phyloP scores from a whole-genome alignment of 495 filamentous ascomycete species.

The Amphirosellinia nigrospora region DNA sequence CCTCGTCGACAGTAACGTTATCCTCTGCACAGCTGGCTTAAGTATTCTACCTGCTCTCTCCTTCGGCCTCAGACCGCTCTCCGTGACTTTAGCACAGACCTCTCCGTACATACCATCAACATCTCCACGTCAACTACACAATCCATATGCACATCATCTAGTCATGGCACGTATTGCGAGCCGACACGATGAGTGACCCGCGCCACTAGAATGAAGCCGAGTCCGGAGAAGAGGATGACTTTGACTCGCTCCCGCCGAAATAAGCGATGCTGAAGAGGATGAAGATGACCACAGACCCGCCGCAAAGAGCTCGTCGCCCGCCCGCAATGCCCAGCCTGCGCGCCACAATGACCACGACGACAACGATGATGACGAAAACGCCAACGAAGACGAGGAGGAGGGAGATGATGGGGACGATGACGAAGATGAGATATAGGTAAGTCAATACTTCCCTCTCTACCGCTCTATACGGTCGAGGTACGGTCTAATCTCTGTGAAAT shows the following conservation, averaged over 20 bases:
- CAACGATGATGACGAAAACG: slow-evolving; percentile 30
- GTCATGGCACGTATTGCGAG: not conserved
- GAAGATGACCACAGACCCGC: slow-evolving; percentile 34
- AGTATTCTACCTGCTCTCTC: too few relatives aligned
- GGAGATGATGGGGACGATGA: slow-evolving; percentile 65
- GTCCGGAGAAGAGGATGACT: slow-evolving; percentile 81
- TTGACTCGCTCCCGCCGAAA: slow-evolving; percentile 73
- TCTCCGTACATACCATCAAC: not conserved
- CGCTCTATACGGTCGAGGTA: not conserved
- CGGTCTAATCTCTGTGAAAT: slow-evolving; percentile 61
- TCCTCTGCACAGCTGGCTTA: too few relatives aligned
- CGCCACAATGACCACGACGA: slow-evolving; percentile 38
- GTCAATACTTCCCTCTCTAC: slow-evolving; percentile 25
- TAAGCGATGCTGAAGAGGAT: slow-evolving; percentile 59
- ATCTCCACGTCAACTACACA: not conserved
- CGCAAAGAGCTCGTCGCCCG: slow-evolving; percentile 30
- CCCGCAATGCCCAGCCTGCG: slow-evolving; percentile 22
- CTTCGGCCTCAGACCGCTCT: too few relatives aligned
- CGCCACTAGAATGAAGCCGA: slow-evolving; percentile 50
- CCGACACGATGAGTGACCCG: slow-evolving; percentile 52
- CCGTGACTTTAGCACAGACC: too few relatives aligned
- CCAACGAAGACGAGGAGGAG: slow-evolving; percentile 51
- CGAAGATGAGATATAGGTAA: slow-evolving; percentile 65
- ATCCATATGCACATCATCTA: not conserved
- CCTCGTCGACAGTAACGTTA: too few relatives aligned